A percentile compares a stretch with the other conserved stretches of the same genome.
These are phyloP conservation scores for Parmelia sp. DNA, from an alignment of 495 filamentous ascomycete genomes.

Conservation along the genomic window DNA sequence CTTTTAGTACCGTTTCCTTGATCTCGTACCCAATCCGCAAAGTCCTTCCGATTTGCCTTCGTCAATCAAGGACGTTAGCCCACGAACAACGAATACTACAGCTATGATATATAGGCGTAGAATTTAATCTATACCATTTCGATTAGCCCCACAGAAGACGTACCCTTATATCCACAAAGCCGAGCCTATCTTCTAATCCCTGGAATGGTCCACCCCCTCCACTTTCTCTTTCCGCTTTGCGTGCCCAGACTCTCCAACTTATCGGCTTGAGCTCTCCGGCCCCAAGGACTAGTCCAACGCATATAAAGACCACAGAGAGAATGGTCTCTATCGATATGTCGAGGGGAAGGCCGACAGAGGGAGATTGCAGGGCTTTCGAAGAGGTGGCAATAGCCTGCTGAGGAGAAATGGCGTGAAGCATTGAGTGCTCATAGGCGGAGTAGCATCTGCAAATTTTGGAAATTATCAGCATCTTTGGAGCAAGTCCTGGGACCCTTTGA, in stretches of 20 bases:
- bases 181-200: constrained; percentile 52
- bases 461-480: constrained; percentile 6
- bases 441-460: constrained; percentile 55
- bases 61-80: constrained; percentile 14
- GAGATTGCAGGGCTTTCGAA: constrained; percentile 13
- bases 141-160: constrained; percentile 24
- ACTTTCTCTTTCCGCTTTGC: constrained; percentile 65
- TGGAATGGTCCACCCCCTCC: constrained; percentile 45
- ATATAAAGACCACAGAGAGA: constrained; percentile 57
- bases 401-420: constrained; percentile 54
- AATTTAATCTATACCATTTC: not conserved
- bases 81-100: not conserved
- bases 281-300: constrained; percentile 62
- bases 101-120: not conserved
- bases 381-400: constrained; percentile 28
- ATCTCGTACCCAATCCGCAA: constrained; percentile 63
- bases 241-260: constrained; percentile 77
- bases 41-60: constrained; percentile 66
- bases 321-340: constrained; percentile 64
- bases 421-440: constrained; percentile 77
- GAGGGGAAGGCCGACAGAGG: constrained; percentile 46
- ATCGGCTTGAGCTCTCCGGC: constrained; percentile 67
- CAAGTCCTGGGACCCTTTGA: not conserved
- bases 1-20: constrained; percentile 26
- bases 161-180: constrained; percentile 66